Evolutionary conservation across 805 yeast genomes (phyloP).

Genomic region (Yarrowia sp.): DNA sequence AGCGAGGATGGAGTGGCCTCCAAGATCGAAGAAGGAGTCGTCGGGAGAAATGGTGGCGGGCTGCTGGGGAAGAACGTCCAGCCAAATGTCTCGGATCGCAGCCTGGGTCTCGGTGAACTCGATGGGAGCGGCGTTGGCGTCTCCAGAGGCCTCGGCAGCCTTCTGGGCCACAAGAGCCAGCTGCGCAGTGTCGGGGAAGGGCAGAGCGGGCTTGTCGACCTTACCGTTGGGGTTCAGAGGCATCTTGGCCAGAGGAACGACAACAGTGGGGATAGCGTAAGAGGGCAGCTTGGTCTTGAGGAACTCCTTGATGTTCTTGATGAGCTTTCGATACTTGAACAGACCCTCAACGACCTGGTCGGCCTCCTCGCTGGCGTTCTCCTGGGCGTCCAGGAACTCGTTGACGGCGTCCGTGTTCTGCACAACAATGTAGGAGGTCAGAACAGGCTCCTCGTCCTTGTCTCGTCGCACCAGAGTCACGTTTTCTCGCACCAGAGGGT

Average conservation of each 20-base stretch:
- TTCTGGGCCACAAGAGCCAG: constrained; percentile 73
- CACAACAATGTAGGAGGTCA: constrained; percentile 92
- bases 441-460: constrained; percentile 88
- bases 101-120: constrained; percentile 68
- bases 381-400: constrained; percentile 53
- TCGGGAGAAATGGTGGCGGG: constrained; percentile 78
- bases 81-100: constrained; percentile 82
- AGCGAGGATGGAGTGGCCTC: constrained; percentile 97
- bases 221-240: constrained; percentile 99
- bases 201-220: constrained; percentile 95
- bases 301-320: constrained; percentile 80
- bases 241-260: constrained; percentile 83
- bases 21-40: constrained; percentile 95
- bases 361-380: constrained; percentile 53
- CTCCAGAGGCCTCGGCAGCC: constrained; percentile 45
- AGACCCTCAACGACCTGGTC: constrained; percentile 79
- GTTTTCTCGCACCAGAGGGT: constrained; percentile 89
- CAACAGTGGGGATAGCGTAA: constrained; percentile 90
- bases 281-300: constrained; percentile 88
- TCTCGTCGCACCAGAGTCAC: constrained; percentile 90
- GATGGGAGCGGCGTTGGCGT: constrained; percentile 52
- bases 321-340: constrained; percentile 73
- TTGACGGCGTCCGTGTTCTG: constrained; percentile 52
- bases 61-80: constrained; percentile 78
- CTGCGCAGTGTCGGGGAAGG: constrained; percentile 91